Conservation (phyloP, 2,329 filamentous ascomycete species). For the Phialocephala sp. region DNA sequence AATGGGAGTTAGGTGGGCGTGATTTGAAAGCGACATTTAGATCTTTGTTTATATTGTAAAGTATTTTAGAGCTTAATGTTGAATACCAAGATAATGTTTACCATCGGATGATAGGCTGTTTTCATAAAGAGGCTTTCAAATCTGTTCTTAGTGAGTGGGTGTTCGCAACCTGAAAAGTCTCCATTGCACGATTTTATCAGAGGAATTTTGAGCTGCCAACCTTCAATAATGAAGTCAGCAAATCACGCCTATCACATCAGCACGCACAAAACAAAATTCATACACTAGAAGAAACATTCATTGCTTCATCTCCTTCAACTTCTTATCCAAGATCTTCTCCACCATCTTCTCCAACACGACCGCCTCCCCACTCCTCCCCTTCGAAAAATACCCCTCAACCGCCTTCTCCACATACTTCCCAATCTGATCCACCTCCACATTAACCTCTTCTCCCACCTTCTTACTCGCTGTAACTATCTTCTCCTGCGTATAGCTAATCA, state of each 20-base stretch:
- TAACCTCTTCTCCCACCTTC: slow-evolving; percentile 44
- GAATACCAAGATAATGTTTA: too few species aligned
- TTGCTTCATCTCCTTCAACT: slow-evolving; percentile 47
- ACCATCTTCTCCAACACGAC: slow-evolving; percentile 75
- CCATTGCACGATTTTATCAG: too few species aligned
- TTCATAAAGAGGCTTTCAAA: too few species aligned
- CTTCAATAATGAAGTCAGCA: too few species aligned
- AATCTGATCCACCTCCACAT: slow-evolving; percentile 52
- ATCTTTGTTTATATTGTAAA: slow-evolving; percentile 1
- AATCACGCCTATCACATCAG: too few species aligned
- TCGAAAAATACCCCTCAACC: slow-evolving; percentile 78
- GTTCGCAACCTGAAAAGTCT: too few species aligned
- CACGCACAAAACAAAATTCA: not conserved
- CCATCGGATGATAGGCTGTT: too few species aligned
- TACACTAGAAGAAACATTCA: not conserved
- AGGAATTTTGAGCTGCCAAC: too few species aligned
- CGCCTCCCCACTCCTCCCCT: slow-evolving; percentile 55
- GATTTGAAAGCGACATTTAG: not conserved
- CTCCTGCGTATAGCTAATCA: slow-evolving; percentile 96
- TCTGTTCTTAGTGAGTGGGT: too few species aligned
- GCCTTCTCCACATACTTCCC: slow-evolving; percentile 91
- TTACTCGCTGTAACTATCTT: slow-evolving; percentile 66
- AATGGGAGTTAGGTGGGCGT: slow-evolving; percentile 11
- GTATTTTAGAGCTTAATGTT: slow-evolving; percentile 3
- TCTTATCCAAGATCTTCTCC: slow-evolving; percentile 75